phyloP scores from a whole-genome alignment of 306 rosid species.

The Gastrolobium villosum region DNA sequence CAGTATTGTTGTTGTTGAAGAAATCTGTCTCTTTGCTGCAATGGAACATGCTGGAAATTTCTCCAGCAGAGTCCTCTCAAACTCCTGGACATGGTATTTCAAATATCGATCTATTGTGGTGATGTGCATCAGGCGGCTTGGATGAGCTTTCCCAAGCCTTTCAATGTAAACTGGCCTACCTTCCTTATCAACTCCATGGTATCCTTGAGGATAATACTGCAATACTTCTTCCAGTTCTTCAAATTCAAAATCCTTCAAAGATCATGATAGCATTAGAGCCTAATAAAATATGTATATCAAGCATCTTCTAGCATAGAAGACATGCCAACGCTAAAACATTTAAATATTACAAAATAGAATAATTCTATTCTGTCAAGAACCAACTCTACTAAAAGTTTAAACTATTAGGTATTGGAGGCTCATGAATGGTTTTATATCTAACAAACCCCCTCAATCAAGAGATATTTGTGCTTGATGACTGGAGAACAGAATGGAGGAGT shows the following conservation, averaged over 20 bases:
- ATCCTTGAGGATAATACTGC: constrained; percentile 97
- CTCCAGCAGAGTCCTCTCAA: constrained; percentile 86
- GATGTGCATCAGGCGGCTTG: constrained; percentile 83
- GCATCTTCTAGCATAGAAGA: constrained; percentile 8
- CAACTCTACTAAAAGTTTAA: neutral
- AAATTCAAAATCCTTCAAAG: constrained; percentile 85
- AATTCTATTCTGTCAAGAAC: constrained; percentile 1
- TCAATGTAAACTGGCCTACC: constrained; percentile 98
- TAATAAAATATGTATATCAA: constrained; percentile 32
- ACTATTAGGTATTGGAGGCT: neutral
- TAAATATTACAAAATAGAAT: neutral
- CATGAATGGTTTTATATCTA: neutral
- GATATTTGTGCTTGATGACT: constrained; percentile 10
- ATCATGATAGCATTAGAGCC: constrained; percentile 47
- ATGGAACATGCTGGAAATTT: constrained; percentile 97
- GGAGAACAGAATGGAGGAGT: constrained; percentile 14
- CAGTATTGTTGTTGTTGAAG: constrained; percentile 88
- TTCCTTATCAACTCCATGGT: constrained; percentile 96
- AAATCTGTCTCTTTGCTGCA: constrained; percentile 85
- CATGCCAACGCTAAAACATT: constrained; percentile 37
- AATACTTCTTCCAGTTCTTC: constrained; percentile 93
- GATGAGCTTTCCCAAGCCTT: constrained; percentile 96
- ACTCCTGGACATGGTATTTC: constrained; percentile 96
- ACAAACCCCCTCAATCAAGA: neutral
- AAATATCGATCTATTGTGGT: constrained; percentile 89